A percentile compares a stretch with the other conserved stretches of the same genome.
Conservation (phyloP, 208 protist genomes). For the Acanthamoeba sp. region DNA sequence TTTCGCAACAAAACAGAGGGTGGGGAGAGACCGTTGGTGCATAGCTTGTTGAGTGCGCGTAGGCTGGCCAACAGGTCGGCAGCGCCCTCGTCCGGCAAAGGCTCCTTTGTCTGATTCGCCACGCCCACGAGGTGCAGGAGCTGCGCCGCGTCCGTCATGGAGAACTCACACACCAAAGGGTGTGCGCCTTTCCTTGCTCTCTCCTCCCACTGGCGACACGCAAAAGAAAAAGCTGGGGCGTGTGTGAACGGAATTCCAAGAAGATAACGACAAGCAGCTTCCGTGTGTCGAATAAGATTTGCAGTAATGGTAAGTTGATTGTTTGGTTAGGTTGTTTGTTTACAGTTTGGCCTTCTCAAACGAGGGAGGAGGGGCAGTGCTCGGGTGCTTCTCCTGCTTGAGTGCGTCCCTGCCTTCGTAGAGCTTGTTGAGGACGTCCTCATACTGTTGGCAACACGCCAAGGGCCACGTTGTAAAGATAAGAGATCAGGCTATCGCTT, state of each 20-base stretch:
- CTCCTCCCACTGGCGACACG: too few species aligned
- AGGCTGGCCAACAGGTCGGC: neutral
- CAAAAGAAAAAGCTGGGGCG: too few species aligned
- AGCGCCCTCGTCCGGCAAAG: neutral
- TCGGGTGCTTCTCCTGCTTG: conserved; percentile 23
- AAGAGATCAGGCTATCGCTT: neutral
- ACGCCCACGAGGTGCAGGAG: neutral
- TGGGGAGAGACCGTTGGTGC: neutral
- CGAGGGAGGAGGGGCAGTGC: neutral
- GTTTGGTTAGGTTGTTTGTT: neutral
- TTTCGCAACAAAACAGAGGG: too few species aligned
- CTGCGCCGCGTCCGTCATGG: neutral
- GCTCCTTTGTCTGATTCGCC: neutral
- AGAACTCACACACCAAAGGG: neutral
- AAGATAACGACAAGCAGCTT: too few species aligned
- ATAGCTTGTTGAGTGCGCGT: neutral
- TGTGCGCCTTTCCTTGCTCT: too few species aligned
- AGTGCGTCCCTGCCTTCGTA: neutral
- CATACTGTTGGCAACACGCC: too few species aligned
- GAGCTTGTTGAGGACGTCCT: conserved; percentile 10
- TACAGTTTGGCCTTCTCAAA: conserved; percentile 35
- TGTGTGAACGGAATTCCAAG: too few species aligned
- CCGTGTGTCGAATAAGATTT: too few species aligned
- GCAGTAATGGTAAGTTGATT: neutral
- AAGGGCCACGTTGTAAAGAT: too few species aligned